Evolutionary conservation across 1,284 basidiomycete species (phyloP).

Genomic region (Cystobasidium pallidum): DNA sequence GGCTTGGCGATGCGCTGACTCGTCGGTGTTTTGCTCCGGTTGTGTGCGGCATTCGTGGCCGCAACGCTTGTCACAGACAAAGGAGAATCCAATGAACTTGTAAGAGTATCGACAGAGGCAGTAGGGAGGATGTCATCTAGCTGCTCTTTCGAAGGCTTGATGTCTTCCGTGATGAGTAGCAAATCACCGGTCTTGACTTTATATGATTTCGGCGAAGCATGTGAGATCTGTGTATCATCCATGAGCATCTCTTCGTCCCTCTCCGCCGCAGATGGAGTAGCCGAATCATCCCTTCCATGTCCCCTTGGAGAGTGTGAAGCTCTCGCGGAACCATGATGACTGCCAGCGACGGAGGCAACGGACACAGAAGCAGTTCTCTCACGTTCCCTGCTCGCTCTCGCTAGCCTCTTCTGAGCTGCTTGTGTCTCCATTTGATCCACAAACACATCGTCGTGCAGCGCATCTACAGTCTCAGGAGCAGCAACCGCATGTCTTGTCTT

Average conservation of each 20-base stretch:
- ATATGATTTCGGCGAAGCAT: not conserved
- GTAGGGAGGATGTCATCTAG: slow-evolving; percentile 2
- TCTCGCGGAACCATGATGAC: slow-evolving; percentile 11
- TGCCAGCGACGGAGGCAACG: slow-evolving; percentile 6
- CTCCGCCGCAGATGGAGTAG: slow-evolving; percentile 35
- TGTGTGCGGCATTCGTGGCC: slow-evolving; percentile 14
- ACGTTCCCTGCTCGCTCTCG: slow-evolving; percentile 16
- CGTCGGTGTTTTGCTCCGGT: slow-evolving; percentile 24
- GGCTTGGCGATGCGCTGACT: slow-evolving; percentile 27
- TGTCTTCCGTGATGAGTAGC: slow-evolving; percentile 12
- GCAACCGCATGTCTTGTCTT: slow-evolving; percentile 65
- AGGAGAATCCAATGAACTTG: not conserved
- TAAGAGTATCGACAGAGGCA: not conserved
- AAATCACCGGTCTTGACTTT: slow-evolving; percentile 7
- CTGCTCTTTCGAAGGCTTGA: slow-evolving; percentile 35
- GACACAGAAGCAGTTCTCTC: slow-evolving; percentile 23
- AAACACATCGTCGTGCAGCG: slow-evolving; percentile 36
- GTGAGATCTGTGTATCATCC: slow-evolving; percentile 13
- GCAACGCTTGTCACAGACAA: slow-evolving; percentile 5
- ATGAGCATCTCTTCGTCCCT: slow-evolving; percentile 37
- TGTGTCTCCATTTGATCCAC: slow-evolving; percentile 41
- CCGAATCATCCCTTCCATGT: slow-evolving; percentile 6
- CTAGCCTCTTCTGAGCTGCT: slow-evolving; percentile 32
- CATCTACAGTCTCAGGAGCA: slow-evolving; percentile 43
- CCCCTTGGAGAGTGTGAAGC: slow-evolving; percentile 13